phyloP scores from a whole-genome alignment of 116 monocot genomes.

The Zostera marina region DNA sequence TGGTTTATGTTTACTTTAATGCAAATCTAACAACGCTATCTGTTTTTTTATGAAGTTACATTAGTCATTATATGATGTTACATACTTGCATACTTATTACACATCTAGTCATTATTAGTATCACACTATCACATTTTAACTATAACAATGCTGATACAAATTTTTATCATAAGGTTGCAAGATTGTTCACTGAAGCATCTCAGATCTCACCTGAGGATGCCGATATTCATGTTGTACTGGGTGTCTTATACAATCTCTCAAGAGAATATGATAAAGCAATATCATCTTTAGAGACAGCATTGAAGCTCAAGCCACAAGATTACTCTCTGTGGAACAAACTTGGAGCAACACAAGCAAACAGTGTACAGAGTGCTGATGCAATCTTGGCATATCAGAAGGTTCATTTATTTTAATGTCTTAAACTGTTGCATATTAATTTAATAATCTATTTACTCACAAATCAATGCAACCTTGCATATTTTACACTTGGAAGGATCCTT shows the following conservation, averaged over 20 bases:
- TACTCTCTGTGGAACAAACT: slow-evolving; percentile 99
- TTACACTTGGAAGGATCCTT: too few species aligned
- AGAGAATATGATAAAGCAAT: slow-evolving; percentile 97
- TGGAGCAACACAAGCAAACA: slow-evolving; percentile 98
- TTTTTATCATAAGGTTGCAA: slow-evolving; percentile 48
- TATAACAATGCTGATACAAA: background rate
- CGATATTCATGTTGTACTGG: slow-evolving; percentile 93
- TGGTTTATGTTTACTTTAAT: background rate
- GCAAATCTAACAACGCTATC: background rate
- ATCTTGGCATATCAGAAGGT: slow-evolving; percentile 93
- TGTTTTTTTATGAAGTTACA: too few species aligned
- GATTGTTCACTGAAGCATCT: slow-evolving; percentile 83
- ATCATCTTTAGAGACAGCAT: slow-evolving; percentile 56
- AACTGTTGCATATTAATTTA: too few species aligned
- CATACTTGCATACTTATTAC: too few species aligned
- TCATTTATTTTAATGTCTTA: background rate
- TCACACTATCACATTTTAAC: background rate
- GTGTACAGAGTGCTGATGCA: slow-evolving; percentile 88
- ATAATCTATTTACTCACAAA: too few species aligned
- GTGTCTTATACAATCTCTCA: slow-evolving; percentile 86
- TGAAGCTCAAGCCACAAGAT: slow-evolving; percentile 85
- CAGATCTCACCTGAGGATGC: slow-evolving; percentile 92
- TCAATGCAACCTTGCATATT: too few species aligned
- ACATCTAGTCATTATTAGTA: background rate
- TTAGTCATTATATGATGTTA: too few species aligned